Evolutionary conservation across 2,329 filamentous ascomycete genomes (phyloP).

Genomic region (Xylariales sp.): DNA sequence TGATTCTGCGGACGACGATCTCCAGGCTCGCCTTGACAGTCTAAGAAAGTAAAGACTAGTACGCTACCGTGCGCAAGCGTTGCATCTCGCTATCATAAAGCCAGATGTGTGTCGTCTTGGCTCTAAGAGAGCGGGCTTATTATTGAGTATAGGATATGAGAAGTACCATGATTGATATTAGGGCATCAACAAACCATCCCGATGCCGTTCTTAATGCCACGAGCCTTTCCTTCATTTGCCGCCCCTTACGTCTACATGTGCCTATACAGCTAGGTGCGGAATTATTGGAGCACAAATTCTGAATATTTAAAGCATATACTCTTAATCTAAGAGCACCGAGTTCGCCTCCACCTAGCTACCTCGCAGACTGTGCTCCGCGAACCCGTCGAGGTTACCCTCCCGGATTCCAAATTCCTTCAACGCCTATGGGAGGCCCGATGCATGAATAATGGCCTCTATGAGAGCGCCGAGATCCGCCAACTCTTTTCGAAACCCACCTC

Average conservation of each 20-base stretch:
- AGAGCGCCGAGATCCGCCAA: constrained; percentile 61
- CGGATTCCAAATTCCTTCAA: constrained; percentile 63
- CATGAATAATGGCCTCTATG: constrained; percentile 62
- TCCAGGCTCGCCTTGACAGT: constrained; percentile 93
- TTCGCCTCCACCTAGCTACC: constrained; percentile 64
- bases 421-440: constrained; percentile 65
- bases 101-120: neutral
- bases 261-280: constrained; percentile 18
- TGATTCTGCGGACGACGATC: constrained; percentile 84
- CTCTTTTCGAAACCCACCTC: constrained; percentile 30
- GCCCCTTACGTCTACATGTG: constrained; percentile 6
- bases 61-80: constrained; percentile 1
- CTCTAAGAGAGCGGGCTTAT: constrained; percentile 3
- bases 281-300: constrained; percentile 41
- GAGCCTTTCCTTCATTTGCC: constrained; percentile 11
- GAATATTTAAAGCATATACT: constrained; percentile 64
- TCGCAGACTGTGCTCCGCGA: constrained; percentile 62
- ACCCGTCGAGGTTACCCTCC: constrained; percentile 52
- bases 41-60: constrained; percentile 66
- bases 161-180: constrained; percentile 25
- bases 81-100: neutral
- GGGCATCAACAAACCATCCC: neutral
- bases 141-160: constrained; percentile 10
- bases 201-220: constrained; percentile 26
- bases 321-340: constrained; percentile 60